A percentile compares a stretch with the other conserved stretches of the same genome.
Conservation (phyloP, 805 yeast genomes). For the Candida fluviatilis region DNA sequence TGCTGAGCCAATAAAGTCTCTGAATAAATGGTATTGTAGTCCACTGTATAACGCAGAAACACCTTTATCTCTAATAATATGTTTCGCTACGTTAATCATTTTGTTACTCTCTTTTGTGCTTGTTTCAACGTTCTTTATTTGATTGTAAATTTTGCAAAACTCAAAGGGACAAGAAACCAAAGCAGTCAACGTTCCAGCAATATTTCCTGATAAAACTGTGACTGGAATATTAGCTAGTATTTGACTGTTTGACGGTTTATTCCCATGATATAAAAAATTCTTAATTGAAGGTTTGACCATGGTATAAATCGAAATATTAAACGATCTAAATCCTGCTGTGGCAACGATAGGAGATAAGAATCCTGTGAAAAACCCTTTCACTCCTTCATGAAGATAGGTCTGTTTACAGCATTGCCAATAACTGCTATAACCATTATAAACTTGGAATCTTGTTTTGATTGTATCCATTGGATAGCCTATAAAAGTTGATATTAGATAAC, state of each 20-base stretch:
- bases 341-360: neutral
- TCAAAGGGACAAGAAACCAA: conserved; percentile 3
- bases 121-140: neutral
- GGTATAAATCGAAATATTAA: neutral
- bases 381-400: conserved; percentile 1
- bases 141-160: conserved; percentile 2
- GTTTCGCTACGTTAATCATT: neutral
- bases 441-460: conserved; percentile 1
- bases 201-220: neutral
- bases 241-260: neutral
- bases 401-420: neutral
- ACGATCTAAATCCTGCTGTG: conserved; percentile 1
- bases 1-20: conserved; percentile 4
- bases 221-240: neutral
- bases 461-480: conserved; percentile 3
- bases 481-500: conserved; percentile 2
- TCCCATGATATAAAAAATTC: neutral
- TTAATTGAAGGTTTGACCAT: neutral
- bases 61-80: neutral
- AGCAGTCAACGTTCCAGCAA: conserved; percentile 1
- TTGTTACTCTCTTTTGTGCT: neutral
- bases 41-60: neutral
- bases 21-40: neutral
- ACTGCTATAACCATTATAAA: neutral
- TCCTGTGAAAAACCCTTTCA: conserved; percentile 1